Evolutionary conservation across 768 basidiomycete species (phyloP).

Genomic region (Xerocomus brunneocitrinus): DNA sequence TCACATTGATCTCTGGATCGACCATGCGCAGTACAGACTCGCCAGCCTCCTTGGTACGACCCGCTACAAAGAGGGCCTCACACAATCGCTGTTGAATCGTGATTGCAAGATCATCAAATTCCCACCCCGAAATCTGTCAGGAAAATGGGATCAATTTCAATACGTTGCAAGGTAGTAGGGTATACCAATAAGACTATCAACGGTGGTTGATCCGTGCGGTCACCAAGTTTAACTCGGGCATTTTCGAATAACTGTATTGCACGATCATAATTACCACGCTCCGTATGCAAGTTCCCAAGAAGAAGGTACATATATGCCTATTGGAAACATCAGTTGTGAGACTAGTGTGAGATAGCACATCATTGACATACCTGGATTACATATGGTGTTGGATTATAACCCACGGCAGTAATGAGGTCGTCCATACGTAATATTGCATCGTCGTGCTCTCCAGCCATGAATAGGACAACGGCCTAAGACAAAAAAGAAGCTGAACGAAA

Average conservation of each 20-base stretch:
- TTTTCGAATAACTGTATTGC: no score
- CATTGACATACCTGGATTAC: not conserved
- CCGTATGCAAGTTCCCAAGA: no score
- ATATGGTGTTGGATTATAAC: not conserved
- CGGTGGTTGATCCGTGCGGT: no score
- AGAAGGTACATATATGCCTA: no score
- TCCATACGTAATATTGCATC: conserved; percentile 4
- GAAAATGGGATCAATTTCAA: not conserved
- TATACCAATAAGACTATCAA: no score
- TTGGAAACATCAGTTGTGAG: not conserved
- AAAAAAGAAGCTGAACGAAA: not conserved
- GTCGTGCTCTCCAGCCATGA: no score
- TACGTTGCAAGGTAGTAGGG: not conserved
- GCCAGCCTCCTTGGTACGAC: no score
- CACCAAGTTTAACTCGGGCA: no score
- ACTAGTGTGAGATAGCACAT: not conserved
- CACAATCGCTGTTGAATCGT: no score
- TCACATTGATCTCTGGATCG: not conserved
- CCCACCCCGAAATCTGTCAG: not conserved
- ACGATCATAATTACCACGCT: no score
- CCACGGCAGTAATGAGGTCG: not conserved
- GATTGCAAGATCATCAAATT: no score
- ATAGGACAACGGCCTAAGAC: not conserved
- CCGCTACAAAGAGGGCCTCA: no score
- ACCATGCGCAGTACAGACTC: not conserved